Conservation (phyloP, 345 rosid genomes). For the Physaria fendleri region DNA sequence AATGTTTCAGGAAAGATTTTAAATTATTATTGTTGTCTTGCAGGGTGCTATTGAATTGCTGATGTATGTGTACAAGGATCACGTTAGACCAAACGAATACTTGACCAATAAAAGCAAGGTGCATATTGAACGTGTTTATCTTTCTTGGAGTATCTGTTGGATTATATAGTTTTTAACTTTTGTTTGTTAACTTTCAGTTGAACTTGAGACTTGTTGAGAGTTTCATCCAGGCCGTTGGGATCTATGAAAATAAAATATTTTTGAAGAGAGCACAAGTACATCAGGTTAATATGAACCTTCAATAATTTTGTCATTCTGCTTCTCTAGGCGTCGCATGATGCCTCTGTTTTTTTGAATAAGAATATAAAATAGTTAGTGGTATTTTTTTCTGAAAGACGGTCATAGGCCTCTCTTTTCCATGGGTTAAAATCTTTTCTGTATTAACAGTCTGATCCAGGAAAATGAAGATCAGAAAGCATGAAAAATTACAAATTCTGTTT, state of each 20-base stretch:
- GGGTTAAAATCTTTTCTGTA: not conserved
- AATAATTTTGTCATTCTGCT: not conserved
- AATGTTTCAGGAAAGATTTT: not conserved
- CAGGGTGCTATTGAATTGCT: conserved; percentile 95
- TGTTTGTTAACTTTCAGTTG: conserved; percentile 42
- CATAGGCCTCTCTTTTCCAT: not conserved
- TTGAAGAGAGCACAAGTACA: conserved; percentile 68
- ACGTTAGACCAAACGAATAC: conserved; percentile 59
- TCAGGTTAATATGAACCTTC: conserved; percentile 43
- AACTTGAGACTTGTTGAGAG: conserved; percentile 66
- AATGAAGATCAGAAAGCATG: conserved; percentile 1
- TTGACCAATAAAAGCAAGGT: conserved; percentile 83
- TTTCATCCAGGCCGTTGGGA: conserved; percentile 88
- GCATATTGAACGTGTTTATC: conserved; percentile 3
- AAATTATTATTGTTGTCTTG: not conserved
- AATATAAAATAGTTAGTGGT: not conserved
- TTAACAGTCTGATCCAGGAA: not conserved
- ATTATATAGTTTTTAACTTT: not conserved
- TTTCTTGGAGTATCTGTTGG: not conserved
- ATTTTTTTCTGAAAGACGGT: not conserved
- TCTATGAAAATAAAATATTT: conserved; percentile 75
- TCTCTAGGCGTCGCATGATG: not conserved
- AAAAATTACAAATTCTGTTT: not conserved
- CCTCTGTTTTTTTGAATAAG: not conserved
- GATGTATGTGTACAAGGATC: conserved; percentile 80